Base-by-base conservation (phyloP, 306 rosid species). In the Ceratonia siliqua region DNA sequence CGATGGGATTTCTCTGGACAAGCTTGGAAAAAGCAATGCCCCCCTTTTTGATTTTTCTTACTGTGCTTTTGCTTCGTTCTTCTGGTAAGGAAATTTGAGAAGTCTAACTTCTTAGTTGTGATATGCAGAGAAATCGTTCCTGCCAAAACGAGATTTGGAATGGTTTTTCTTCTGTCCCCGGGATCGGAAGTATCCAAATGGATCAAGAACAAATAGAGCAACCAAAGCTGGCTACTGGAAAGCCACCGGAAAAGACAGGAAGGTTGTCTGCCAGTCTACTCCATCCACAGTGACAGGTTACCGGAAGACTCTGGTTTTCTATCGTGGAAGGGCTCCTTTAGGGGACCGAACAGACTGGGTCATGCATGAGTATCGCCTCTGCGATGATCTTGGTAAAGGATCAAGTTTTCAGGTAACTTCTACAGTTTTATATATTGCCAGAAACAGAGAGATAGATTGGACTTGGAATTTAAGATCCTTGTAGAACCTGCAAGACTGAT, bases 141-240 rank as follows among this genome's bases (percentile, higher is more conserved):
- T 93, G 33, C 98, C 97, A 0, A 83, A 73, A 49, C 72, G 89
- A 80, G 97, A 93, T 49, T 84, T 93, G 98, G 98, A 93, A 56
- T 93, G 98, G 98, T 93, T 91, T 67, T 93, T 93, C 92, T 93
- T 91, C 86, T 87, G 98, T 77, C 97, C 98, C 8, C 70, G 98
- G 8, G 97, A 93, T 82, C 78, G 87, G 35, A 93, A 93, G 86
- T 93, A 91, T 56, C 96, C 96, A 20, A 93, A 93, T 79, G 98
- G 97, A 54, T 93, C 97, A 5, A 62, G 98, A 79, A 93, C 98
- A 20, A 93, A 93, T 71, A 80, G 98, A 86, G 98, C 98, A 21
- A 93, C 98, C 46, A 93, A 87, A 83, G 90, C 90, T 52, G 98
- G 98, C 50, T 93, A 93, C 79, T 93, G 98, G 98, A 93, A 93